A percentile compares a stretch with the other conserved stretches of the same genome.
Conservation (phyloP, 1,284 basidiomycete species). For the Pseudozyma sp. region DNA sequence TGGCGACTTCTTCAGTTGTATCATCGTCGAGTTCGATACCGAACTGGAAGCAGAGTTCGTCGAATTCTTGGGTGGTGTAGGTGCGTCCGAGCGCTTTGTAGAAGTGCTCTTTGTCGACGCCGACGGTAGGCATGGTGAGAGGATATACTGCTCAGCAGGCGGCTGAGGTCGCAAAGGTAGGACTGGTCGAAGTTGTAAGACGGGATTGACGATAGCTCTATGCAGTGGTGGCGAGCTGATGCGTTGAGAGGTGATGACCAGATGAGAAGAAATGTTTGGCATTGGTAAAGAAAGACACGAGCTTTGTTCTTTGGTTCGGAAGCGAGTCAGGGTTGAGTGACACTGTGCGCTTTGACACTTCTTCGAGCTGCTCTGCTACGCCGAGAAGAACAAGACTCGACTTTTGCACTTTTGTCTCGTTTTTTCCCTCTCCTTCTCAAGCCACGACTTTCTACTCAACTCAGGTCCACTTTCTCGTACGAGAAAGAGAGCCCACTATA, state of each 20-base stretch:
- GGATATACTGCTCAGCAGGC: neutral
- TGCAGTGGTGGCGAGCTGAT: neutral
- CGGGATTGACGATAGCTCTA: neutral
- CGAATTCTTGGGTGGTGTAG: constrained; percentile 85
- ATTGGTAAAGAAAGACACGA: too few relatives aligned
- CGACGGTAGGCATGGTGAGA: constrained; percentile 85
- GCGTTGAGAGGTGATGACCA: neutral
- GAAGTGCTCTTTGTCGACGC: constrained; percentile 94
- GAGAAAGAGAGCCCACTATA: too few relatives aligned
- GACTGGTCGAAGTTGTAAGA: neutral
- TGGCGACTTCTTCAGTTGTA: constrained; percentile 90
- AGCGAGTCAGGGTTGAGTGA: neutral
- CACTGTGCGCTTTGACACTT: constrained; percentile 1
- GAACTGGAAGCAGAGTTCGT: constrained; percentile 95
- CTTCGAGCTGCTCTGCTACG: neutral
- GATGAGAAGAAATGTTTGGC: too few relatives aligned
- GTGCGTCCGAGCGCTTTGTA: constrained; percentile 85
- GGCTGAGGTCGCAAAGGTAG: neutral
- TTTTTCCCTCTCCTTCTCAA: neutral
- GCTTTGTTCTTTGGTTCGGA: neutral
- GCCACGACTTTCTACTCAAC: neutral
- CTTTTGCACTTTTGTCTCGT: neutral
- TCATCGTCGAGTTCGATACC: constrained; percentile 98
- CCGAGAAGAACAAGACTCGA: neutral
- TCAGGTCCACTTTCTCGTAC: too few relatives aligned